Base-by-base conservation (phyloP, 352 stramenopile genomes). In the Globisporangium megalacanthum region DNA sequence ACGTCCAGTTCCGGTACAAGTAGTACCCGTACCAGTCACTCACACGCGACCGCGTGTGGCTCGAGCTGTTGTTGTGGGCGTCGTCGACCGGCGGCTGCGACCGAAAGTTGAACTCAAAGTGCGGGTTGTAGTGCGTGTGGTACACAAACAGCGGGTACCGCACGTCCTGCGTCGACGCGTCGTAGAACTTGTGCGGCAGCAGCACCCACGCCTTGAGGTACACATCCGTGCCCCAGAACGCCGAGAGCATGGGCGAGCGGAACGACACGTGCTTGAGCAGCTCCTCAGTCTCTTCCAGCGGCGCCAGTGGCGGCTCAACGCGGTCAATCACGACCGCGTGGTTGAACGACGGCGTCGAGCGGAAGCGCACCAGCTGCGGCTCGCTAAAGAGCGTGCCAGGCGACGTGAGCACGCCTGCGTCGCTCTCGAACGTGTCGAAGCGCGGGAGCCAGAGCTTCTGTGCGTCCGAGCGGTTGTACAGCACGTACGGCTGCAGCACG, bases 71-170 rank as follows among this genome's bases (percentile, higher is more conserved):
- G 17, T 55, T 65, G 49, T 62, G 68, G 6, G 42, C 33, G 9
- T 37, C 29, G 20, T 31, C 46, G 3, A 25, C 6, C 46, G 75
- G 77, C 4, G 67, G 50, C 0, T 72, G 47, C 9, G 73, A 56
- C 11, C 59, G 45, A 50, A 75, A 90, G 42, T 70, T 72, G 58
- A 86, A 82, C 45, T 86, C 77, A 45, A 90, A 88, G 44, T 73
- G 61, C 49, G 69, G 69, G 44, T 62, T 81, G 73, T 86, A 89
- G 66, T 89, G 79, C 44, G 79, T 82, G 56, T 89, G 79, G 77
- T 89, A 89, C 33, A 89, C 66, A 51, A 86, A 88, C 49, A 89
- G 36, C 37, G 79, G 79, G 69, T 89, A 89, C 66, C 77, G 67
- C 44, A 89, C 65, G 45, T 89, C 56, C 9, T 66, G 62, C 25